These are phyloP conservation scores for Musa acuminata DNA, from an alignment of 176 grass and related monocot species.

Conservation along the genomic window DNA sequence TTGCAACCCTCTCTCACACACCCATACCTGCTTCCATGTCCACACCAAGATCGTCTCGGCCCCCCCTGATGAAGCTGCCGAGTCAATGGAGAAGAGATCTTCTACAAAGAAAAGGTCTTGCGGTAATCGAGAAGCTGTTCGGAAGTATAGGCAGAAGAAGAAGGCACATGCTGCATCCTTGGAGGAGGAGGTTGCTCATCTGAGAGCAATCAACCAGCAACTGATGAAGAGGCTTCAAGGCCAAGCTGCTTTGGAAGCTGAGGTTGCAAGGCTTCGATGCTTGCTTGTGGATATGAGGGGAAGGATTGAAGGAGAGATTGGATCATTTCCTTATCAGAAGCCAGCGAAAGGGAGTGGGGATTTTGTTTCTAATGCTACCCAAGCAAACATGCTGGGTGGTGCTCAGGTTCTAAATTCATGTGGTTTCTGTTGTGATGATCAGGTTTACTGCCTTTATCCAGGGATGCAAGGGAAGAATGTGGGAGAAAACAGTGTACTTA, in stretches of 20 bases:
- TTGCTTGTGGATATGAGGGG: constrained; percentile 54
- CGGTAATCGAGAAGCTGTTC: constrained; percentile 75
- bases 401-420: not conserved
- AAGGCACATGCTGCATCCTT: constrained; percentile 75
- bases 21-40: constrained; percentile 61
- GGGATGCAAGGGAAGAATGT: not conserved
- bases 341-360: not conserved
- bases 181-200: constrained; percentile 72
- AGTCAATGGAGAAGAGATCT: not conserved
- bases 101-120: constrained; percentile 28
- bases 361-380: not conserved
- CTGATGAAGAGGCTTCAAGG: constrained; percentile 49
- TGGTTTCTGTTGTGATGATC: not conserved
- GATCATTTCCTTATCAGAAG: constrained; percentile 34
- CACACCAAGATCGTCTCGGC: constrained; percentile 57
- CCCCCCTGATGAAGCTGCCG: not conserved
- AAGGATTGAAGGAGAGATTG: constrained; percentile 66
- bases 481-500: not conserved
- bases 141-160: constrained; percentile 94
- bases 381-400: not conserved
- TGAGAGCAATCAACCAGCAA: constrained; percentile 58
- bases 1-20: constrained; percentile 64
- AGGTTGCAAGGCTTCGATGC: constrained; percentile 54
- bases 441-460: not conserved
- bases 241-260: constrained; percentile 48